Evolutionary conservation across 306 rosid species (phyloP), one percentile per base, ranked within the genome.

Genomic region (Inga leiocalycina): DNA sequence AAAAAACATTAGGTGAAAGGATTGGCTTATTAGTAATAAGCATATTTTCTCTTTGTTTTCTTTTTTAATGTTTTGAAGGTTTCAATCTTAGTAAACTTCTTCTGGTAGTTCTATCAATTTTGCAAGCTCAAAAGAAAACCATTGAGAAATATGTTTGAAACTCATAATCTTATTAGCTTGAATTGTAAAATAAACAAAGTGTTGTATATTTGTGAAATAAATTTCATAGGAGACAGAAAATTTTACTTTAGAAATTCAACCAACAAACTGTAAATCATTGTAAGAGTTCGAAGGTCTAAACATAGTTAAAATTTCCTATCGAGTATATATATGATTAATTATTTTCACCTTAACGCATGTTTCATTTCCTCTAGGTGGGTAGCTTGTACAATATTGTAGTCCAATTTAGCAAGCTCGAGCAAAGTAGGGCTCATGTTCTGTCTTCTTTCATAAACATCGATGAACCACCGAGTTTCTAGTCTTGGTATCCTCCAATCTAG

Each of bases 401-500:
- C 79, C 49, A 76, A 11, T 41, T 76, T 76, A 41, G 79, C 79
- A 34, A 57, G 32, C 10, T 39, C 7, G 13, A 19, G 12, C n/a
- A 37, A 35, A 20, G 30, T 1, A 3, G 35, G 49, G 35, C 46
- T 78, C 45, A 45, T 24, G 8, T 74, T 30, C 22, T 3, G 27
- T 35, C 49, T 8, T 77, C 52, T 16, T 37, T 16, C 39, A 41
- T 72, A 85, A 17, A 81, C 51, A 32, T 75, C 64, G 5, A 82
- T 78, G 41, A 54, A 81, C 83, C 85, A 85, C 51, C 76, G 10
- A 0, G 45, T 37, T 45, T 85, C 88, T 57, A 80, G 34, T 46
- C 89, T 84, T 15, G 3, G 41, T 68, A 87, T 72, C 66, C 85
- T 70, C 90, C 86, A 81, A 57, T 82, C 75, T 4, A 84, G 24